Conservation (phyloP, 352 stramenopile species). For the Globisporangium rhizosaccharum region DNA sequence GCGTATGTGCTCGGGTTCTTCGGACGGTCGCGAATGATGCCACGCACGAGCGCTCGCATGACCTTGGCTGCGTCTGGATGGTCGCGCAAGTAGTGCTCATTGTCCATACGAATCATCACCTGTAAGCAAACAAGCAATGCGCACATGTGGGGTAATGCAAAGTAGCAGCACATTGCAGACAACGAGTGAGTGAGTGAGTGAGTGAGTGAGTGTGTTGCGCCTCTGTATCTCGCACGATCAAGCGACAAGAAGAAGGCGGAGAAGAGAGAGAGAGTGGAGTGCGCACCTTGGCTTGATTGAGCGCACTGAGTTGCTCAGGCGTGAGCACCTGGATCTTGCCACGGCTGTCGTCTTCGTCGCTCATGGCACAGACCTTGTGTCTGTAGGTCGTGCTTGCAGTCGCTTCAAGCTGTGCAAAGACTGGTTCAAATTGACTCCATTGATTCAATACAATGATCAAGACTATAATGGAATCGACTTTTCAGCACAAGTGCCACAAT, state of each 20-base stretch:
- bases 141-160: slow-evolving; percentile 1
- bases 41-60: slow-evolving; percentile 50
- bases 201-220: background rate
- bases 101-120: slow-evolving; percentile 78
- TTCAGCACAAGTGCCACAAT: too few species aligned
- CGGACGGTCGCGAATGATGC: slow-evolving; percentile 50
- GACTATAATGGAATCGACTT: too few species aligned
- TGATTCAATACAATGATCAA: background rate
- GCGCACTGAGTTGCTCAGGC: slow-evolving; percentile 45
- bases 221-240: background rate
- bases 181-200: background rate
- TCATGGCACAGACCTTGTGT: slow-evolving; percentile 1
- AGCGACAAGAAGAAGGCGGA: background rate
- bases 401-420: background rate
- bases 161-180: background rate
- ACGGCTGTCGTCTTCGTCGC: slow-evolving; percentile 6
- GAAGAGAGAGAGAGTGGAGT: background rate
- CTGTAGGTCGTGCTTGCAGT: slow-evolving; percentile 1
- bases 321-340: slow-evolving; percentile 61
- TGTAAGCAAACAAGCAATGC: slow-evolving; percentile 8
- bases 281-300: slow-evolving; percentile 65
- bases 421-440: background rate
- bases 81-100: slow-evolving; percentile 67
- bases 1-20: slow-evolving; percentile 44
- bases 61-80: slow-evolving; percentile 53